Base-by-base conservation (phyloP, 129 eudicot species). In the Saposhnikovia divaricata region DNA sequence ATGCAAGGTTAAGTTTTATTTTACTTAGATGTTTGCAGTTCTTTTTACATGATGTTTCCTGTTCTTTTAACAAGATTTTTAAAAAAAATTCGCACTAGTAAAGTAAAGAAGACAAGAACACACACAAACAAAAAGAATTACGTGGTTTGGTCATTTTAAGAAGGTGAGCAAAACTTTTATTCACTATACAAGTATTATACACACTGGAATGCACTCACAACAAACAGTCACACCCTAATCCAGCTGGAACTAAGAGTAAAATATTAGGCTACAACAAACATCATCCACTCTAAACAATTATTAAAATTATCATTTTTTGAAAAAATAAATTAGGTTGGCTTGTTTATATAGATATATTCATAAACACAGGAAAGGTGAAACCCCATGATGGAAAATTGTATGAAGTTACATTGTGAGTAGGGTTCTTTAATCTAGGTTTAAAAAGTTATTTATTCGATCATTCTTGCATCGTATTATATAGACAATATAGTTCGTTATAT, bases 1-100 rank as follows among this genome's bases (percentile, higher is more conserved):
- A 55, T 87, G 51, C 97, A 78, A 90, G 97, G 97, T 92, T 85
- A 68, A 16, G 39, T 50, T 9, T 74, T 74, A 46, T 27, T 3
- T 23, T 42, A n/a, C 4, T 34, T 59, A n/a, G 10, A 73, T 43
- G 45, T 15, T 15, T 71, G 10, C 15, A 6, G 8, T 66, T 66
- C 42, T 66, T 31, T 59, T 13, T 27, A 14, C 42, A 31, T 65
- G 18, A 65, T 9, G 45, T 43, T 43, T 6, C 45, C 45, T 43
- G 45, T 43, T 43, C 45, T 7, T 43, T 43, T 43, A 6, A 43
- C 45, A 43, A 34, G 37, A 34, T 34, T 34, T 1, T 34, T 34
- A 0, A 1, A 34, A 34, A 34, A 34, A 21, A 28, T 34, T 28
- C 21, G 8, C 76, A 39, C 47, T 39, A 14, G 2, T 18, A 72